Percentiles rank a stretch among this genome's conserved stretches.
Conservation (phyloP, 2,329 filamentous ascomycete genomes). For the Colletotrichum sp. region DNA sequence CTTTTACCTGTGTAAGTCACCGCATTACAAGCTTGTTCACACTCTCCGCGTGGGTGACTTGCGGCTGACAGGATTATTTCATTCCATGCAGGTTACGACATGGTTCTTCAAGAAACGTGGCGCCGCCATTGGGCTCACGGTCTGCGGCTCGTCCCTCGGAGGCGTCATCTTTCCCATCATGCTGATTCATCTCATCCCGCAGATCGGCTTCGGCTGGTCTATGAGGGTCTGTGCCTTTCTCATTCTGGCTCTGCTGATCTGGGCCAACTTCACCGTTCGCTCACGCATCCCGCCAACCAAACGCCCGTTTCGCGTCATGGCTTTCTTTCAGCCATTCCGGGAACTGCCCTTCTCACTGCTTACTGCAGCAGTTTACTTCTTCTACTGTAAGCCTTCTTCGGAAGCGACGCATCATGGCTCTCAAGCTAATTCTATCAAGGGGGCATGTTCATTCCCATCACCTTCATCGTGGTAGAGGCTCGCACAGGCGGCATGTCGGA, state of each 20-base stretch:
- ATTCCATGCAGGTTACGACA: not conserved
- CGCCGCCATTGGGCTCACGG: conserved; percentile 29
- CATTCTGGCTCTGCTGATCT: conserved; percentile 33
- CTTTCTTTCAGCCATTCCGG: conserved; percentile 30
- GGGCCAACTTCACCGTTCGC: conserved; percentile 33
- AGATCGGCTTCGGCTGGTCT: conserved; percentile 41
- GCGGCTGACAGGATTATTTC: not conserved
- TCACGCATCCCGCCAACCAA: conserved; percentile 25
- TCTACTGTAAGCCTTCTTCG: conserved; percentile 15
- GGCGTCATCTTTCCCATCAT: conserved; percentile 46
- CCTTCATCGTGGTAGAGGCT: conserved; percentile 27
- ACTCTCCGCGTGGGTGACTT: not conserved
- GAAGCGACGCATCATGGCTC: not conserved
- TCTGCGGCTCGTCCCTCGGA: conserved; percentile 33
- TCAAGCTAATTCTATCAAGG: not conserved
- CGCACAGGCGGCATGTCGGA: conserved; percentile 22
- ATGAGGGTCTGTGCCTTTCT: conserved; percentile 43
- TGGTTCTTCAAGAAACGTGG: conserved; percentile 29
- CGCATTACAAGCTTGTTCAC: rapidly evolving
- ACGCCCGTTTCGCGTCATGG: conserved; percentile 24
- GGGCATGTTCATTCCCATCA: conserved; percentile 18
- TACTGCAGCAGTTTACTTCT: conserved; percentile 32
- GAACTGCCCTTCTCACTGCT: conserved; percentile 33
- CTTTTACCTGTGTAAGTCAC: not conserved
- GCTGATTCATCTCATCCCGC: conserved; percentile 35